These are phyloP conservation scores for Trypanosoma rangeli DNA, from an alignment of 208 protist species.

Conservation along the genomic window DNA sequence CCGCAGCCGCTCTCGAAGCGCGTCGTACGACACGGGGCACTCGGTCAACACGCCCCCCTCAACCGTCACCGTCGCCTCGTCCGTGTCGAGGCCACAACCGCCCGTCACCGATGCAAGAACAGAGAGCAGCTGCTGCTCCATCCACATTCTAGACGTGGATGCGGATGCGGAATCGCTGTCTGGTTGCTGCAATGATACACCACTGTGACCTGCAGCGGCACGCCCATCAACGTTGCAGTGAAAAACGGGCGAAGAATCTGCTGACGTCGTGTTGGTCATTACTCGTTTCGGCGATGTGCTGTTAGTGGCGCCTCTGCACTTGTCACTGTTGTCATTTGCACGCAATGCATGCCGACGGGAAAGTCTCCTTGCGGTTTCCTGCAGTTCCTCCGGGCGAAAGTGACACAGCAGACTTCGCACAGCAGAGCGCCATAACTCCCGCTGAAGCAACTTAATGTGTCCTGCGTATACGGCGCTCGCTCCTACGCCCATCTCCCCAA, in stretches of 20 bases:
- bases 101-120: constrained; percentile 5
- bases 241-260: neutral
- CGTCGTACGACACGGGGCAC: neutral
- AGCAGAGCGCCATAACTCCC: constrained; percentile 11
- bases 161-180: too few species aligned
- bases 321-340: neutral
- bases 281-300: neutral
- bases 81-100: neutral
- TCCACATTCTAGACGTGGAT: neutral
- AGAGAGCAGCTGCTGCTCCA: constrained; percentile 7
- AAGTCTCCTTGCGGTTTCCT: neutral
- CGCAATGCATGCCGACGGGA: neutral
- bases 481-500: neutral
- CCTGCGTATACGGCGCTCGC: neutral
- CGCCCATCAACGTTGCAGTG: neutral
- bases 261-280: neutral
- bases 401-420: constrained; percentile 6
- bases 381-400: constrained; percentile 11
- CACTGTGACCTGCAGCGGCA: too few species aligned
- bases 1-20: constrained; percentile 4
- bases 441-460: constrained; percentile 22
- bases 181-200: neutral
- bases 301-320: neutral
- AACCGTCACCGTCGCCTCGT: neutral
- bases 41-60: neutral